Evolutionary conservation across 768 basidiomycete genomes (phyloP).

Genomic region (Hypholoma fasciculare): DNA sequence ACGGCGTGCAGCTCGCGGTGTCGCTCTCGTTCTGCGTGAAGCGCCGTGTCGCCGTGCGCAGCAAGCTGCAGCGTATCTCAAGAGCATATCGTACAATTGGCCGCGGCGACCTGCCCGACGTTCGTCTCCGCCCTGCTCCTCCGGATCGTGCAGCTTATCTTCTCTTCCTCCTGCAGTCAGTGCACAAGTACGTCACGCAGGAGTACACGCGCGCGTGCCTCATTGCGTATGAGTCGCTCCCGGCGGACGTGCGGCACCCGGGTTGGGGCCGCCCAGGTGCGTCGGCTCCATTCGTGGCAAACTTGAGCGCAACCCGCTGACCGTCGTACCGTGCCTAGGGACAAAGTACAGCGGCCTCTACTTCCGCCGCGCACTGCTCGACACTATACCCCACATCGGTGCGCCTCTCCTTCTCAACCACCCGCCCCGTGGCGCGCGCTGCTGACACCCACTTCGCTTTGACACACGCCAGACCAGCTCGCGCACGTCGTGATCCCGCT

Average conservation of each 20-base stretch:
- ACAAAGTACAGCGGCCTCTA: slow-evolving; percentile 59
- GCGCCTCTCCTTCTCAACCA: slow-evolving; percentile 21
- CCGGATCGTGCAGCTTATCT: background rate
- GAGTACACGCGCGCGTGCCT: slow-evolving; percentile 78
- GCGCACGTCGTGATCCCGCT: slow-evolving; percentile 75
- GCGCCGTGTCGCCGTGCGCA: slow-evolving; percentile 64
- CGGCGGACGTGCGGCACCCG: slow-evolving; percentile 62
- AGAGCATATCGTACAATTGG: slow-evolving; percentile 55
- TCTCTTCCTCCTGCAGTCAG: slow-evolving; percentile 43
- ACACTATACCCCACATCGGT: slow-evolving; percentile 74
- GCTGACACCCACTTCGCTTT: background rate
- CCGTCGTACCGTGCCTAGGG: slow-evolving; percentile 31
- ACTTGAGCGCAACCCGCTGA: background rate
- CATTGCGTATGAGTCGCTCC: slow-evolving; percentile 69
- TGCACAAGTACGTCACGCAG: slow-evolving; percentile 67
- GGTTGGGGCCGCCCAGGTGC: slow-evolving; percentile 78
- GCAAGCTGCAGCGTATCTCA: slow-evolving; percentile 66
- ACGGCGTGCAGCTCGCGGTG: slow-evolving; percentile 43
- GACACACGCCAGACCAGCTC: slow-evolving; percentile 49
- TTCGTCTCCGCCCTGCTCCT: slow-evolving; percentile 24
- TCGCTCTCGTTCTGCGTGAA: slow-evolving; percentile 68
- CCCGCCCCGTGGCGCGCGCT: background rate
- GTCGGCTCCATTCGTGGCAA: background rate
- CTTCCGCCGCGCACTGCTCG: slow-evolving; percentile 69
- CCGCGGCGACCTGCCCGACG: slow-evolving; percentile 61